These are phyloP conservation scores for Ilex paraguariensis DNA, from an alignment of 305 asterid species.

Conservation along the genomic window DNA sequence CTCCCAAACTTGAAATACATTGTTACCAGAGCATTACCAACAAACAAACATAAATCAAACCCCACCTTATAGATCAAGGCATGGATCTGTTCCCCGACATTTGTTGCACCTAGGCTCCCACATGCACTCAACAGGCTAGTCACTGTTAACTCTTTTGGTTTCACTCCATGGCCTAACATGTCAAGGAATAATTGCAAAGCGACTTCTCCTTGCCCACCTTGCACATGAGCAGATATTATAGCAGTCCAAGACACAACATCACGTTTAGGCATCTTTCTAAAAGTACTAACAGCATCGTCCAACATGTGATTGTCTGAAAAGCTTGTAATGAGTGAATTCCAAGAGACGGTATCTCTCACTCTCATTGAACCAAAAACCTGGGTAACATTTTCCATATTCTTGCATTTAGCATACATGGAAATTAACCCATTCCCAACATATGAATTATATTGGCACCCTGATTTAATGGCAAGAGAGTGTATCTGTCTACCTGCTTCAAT, in stretches of 20 bases:
- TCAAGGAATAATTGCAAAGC: slow-evolving; percentile 14
- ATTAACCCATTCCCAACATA: slow-evolving; percentile 21
- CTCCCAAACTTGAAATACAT: slow-evolving; percentile 21
- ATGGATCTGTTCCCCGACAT: slow-evolving; percentile 20
- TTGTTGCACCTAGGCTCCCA: slow-evolving; percentile 7
- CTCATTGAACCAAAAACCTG: background rate
- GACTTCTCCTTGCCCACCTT: slow-evolving; percentile 9
- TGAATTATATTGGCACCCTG: slow-evolving; percentile 12
- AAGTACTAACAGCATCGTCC: slow-evolving; percentile 11
- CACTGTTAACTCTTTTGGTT: slow-evolving; percentile 14
- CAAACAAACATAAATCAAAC: slow-evolving; percentile 6
- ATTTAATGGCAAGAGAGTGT: slow-evolving; percentile 15
- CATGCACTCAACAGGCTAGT: slow-evolving; percentile 17
- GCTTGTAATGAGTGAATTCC: slow-evolving; percentile 7
- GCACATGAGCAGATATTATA: slow-evolving; percentile 19
- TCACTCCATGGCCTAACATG: slow-evolving; percentile 12
- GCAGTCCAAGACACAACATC: slow-evolving; percentile 18
- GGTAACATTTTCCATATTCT: slow-evolving; percentile 9
- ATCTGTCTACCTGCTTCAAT: slow-evolving; percentile 16
- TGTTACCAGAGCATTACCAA: slow-evolving; percentile 14
- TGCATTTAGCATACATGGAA: slow-evolving; percentile 21
- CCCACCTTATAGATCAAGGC: slow-evolving; percentile 13
- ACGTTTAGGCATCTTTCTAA: slow-evolving; percentile 14
- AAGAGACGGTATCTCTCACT: slow-evolving; percentile 11
- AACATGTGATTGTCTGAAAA: slow-evolving; percentile 6